Evolutionary conservation across 2,329 filamentous ascomycete species (phyloP), one percentile per base, ranked within the genome.

Genomic region (Coleophoma crateriformis): DNA sequence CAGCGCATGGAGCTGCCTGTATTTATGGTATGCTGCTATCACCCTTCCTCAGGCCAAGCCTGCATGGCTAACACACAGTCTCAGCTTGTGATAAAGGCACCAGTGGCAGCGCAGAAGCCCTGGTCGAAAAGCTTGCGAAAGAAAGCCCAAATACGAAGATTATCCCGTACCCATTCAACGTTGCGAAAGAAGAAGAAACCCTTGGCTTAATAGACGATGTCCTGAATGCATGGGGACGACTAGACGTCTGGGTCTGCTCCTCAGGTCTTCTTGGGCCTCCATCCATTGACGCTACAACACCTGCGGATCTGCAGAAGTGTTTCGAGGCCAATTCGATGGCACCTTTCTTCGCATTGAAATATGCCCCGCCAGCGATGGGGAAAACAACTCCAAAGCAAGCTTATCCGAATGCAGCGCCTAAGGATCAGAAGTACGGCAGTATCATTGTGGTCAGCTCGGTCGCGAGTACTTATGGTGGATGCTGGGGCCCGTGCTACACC

Each of bases 301-400:
- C 80, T 0, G 65, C 68, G 11, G 78, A 81, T 58, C 67, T 84
- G 13, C 72, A 75, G 59, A 74, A 73, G 43, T 77, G 76, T 53
- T 82, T 84, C 61, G 78, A 83, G 58, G 76, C 78, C 2, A 82
- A 84, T 58, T 73, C 72, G 37, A 73, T 84, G 65, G 78, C 79
- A 7, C 79, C 81, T 2, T 84, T 85, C 68, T 83, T 82, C 57
- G 81, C 80, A 1, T 69, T 84, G 53, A 84, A 84, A 61, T 83
- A 84, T 58, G 79, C 79, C 0, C 79, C 81, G 0, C 75, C 79
- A 2, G 81, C 82, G 2, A 84, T 85, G 81, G 72, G 68, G 15
- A 84, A 84, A 61, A 73, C 75, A 7, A 76, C 76, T 0, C 69
- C 73, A 0, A 76, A 65, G 52, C 65, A 77, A 53, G 72, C 75